Evolutionary conservation across 1,139 yeast genomes (phyloP).

Genomic region (Sugiyamaella paludigena): DNA sequence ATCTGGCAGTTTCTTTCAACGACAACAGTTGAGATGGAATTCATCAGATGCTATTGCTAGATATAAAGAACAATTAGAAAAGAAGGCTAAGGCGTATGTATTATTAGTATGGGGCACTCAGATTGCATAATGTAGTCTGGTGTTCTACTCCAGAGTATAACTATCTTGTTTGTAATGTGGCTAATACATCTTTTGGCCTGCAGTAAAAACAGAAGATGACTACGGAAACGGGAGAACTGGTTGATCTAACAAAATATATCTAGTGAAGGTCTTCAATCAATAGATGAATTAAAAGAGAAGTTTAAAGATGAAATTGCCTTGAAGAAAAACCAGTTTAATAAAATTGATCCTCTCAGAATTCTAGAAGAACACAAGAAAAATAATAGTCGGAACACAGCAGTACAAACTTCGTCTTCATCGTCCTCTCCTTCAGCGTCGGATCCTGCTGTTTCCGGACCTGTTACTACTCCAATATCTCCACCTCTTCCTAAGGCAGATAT

Average conservation of each 20-base stretch:
- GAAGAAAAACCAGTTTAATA: constrained; percentile 55
- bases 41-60: constrained; percentile 18
- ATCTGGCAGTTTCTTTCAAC: too few species aligned
- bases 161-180: too few species aligned
- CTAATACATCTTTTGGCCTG: too few species aligned
- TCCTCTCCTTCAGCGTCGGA: background rate
- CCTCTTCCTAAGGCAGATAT: constrained; percentile 41
- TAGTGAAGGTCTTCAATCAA: constrained; percentile 45
- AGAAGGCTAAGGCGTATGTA: constrained; percentile 44
- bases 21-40: too few species aligned
- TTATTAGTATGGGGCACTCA: too few species aligned
- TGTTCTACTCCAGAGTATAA: too few species aligned
- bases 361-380: constrained; percentile 49
- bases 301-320: constrained; percentile 60
- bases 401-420: constrained; percentile 1
- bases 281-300: constrained; percentile 63
- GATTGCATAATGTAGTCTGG: too few species aligned
- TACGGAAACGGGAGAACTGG: background rate
- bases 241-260: background rate
- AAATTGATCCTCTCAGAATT: constrained; percentile 68
- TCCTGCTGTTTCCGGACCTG: constrained; percentile 1
- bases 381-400: constrained; percentile 14
- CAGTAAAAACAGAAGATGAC: too few species aligned
- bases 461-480: constrained; percentile 1
- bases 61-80: constrained; percentile 46